Percentiles rank a stretch among this genome's conserved stretches.
Conservation (phyloP, 495 filamentous ascomycete genomes). For the Immersiella caudata region DNA sequence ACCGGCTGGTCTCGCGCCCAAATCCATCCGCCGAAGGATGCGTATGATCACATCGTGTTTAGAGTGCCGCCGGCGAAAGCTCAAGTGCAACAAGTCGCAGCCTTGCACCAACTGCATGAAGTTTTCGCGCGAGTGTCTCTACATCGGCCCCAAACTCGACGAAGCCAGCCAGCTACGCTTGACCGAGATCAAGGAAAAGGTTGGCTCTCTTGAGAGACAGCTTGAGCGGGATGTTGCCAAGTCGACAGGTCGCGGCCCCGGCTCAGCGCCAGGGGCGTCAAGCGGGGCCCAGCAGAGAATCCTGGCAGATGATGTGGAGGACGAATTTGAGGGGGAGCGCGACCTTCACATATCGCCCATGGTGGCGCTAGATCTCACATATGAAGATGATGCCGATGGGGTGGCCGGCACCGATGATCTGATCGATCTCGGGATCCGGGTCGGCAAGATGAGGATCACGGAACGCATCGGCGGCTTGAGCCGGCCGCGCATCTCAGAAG, state of each 20-base stretch:
- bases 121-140: conserved; percentile 64
- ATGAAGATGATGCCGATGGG: conserved; percentile 61
- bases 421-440: conserved; percentile 67
- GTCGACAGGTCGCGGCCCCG: conserved; percentile 26
- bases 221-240: conserved; percentile 59
- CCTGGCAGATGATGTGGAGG: conserved; percentile 51
- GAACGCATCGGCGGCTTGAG: conserved; percentile 68
- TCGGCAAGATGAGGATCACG: conserved; percentile 72
- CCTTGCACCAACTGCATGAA: conserved; percentile 73
- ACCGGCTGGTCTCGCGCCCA: conserved; percentile 17
- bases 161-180: conserved; percentile 62
- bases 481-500: conserved; percentile 64
- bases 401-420: conserved; percentile 57
- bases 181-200: conserved; percentile 71
- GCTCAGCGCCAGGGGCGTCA: not conserved
- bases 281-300: conserved; percentile 35
- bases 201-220: conserved; percentile 63
- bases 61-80: conserved; percentile 76
- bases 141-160: conserved; percentile 63
- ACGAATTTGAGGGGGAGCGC: conserved; percentile 51
- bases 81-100: conserved; percentile 75
- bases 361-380: conserved; percentile 62
- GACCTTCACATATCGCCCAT: conserved; percentile 58
- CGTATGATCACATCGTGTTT: conserved; percentile 70
- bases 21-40: conserved; percentile 64